phyloP scores from a whole-genome alignment of 371 early-diverging fungal genomes.

The Amoeboaphelidium protococcarum region DNA sequence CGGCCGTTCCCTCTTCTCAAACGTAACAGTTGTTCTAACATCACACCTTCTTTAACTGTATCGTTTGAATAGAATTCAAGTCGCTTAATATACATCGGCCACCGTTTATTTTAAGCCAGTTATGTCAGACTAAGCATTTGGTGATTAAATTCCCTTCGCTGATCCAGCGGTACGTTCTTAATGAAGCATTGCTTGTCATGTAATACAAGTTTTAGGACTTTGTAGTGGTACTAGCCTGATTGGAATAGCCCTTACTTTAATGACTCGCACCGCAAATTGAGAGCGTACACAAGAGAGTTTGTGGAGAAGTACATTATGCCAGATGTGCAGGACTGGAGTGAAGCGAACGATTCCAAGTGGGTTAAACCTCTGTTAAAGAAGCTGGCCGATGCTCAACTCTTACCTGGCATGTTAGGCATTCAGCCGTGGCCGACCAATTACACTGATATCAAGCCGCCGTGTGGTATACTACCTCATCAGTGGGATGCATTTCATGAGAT shows the following conservation, averaged over 20 bases:
- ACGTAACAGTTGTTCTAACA: too few relatives aligned
- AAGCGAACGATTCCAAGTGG: neutral
- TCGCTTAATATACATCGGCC: too few relatives aligned
- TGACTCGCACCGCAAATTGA: neutral
- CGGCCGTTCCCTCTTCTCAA: too few relatives aligned
- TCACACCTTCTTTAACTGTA: too few relatives aligned
- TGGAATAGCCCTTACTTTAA: neutral
- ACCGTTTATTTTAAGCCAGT: too few relatives aligned
- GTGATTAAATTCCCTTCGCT: too few relatives aligned
- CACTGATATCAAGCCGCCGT: constrained; percentile 10
- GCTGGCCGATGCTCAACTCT: neutral
- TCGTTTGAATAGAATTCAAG: too few relatives aligned
- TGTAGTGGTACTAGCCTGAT: too few relatives aligned
- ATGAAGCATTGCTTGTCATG: too few relatives aligned
- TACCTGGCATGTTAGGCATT: neutral
- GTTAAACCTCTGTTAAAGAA: neutral
- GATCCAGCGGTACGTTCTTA: too few relatives aligned
- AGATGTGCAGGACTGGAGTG: neutral
- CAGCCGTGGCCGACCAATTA: neutral
- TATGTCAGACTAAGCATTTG: too few relatives aligned
- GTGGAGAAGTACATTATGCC: neutral
- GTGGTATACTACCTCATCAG: constrained; percentile 20
- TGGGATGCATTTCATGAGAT: constrained; percentile 41
- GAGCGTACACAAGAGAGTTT: neutral
- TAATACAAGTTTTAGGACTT: too few relatives aligned